Percentiles rank a stretch among this genome's conserved stretches.
These are phyloP conservation scores for Epichloe hybrida DNA, from an alignment of 2,329 filamentous ascomycete species.

Conservation along the genomic window DNA sequence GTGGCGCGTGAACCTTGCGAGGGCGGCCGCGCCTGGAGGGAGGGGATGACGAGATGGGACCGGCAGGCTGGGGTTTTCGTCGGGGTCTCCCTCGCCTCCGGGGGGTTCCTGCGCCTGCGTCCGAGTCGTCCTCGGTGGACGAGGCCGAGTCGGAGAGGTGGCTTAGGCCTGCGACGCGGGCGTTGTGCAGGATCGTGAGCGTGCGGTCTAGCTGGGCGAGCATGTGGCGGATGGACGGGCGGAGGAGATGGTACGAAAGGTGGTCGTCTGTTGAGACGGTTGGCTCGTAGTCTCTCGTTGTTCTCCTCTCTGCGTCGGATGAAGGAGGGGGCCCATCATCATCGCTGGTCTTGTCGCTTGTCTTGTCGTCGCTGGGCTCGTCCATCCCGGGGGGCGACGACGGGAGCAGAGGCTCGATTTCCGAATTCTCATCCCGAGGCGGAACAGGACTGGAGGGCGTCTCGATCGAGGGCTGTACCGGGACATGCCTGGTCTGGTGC, in stretches of 20 bases:
- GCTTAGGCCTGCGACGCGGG: conserved; percentile 36
- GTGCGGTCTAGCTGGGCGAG: conserved; percentile 56
- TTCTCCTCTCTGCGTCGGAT: background rate
- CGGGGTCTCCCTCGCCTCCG: conserved; percentile 16
- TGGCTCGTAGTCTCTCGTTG: conserved; percentile 26
- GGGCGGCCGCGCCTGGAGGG: conserved; percentile 23
- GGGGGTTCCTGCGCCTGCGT: conserved; percentile 7
- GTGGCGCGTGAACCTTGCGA: conserved; percentile 23
- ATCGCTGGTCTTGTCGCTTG: background rate
- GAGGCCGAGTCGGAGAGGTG: conserved; percentile 25
- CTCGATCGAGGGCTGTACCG: conserved; percentile 5
- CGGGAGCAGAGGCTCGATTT: conserved; percentile 2
- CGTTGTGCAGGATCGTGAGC: conserved; percentile 56
- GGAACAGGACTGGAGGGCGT: background rate
- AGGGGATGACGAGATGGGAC: too few species aligned
- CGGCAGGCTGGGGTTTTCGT: conserved; percentile 3
- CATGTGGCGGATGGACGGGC: conserved; percentile 56
- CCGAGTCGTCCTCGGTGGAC: conserved; percentile 24
- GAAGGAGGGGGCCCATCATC: background rate
- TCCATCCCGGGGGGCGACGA: conserved; percentile 6
- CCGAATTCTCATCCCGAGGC: background rate
- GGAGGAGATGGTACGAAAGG: conserved; percentile 47
- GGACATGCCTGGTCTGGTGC: background rate
- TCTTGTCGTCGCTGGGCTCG: background rate
- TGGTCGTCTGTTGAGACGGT: conserved; percentile 59